Base-by-base conservation (phyloP, 768 basidiomycete genomes). In the Lactarius sanguifluus region DNA sequence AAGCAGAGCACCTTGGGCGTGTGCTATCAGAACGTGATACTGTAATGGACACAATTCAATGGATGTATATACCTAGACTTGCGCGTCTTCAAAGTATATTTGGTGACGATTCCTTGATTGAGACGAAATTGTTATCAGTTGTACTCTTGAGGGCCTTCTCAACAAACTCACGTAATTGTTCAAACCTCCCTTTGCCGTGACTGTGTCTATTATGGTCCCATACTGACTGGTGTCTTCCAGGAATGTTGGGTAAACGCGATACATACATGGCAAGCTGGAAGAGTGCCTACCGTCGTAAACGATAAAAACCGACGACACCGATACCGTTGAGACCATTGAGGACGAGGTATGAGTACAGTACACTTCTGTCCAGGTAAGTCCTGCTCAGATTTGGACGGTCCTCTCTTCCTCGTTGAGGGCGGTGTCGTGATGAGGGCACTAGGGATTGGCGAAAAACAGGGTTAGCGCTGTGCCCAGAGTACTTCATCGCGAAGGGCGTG, bases 401-500 rank as follows among this genome's bases (percentile, higher is more conserved):
- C 45, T 9, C 18, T n/a, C 60, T 20, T 18, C 15, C 25, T 28
- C 57, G 45, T 65, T 13, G n/a, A 66, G 59, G 18, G 38, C 52
- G 40, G 61, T 62, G 2, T 54, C 54, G 69, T 38, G 34, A 72
- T 72, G 20, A 66, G 70, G 23, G 72, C 64, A 28, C 71, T 71
- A 3, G 69, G 38, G 6, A 71, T 72, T 10, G 71, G 72, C 47
- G 68, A 70, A 66, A 72, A 69, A 12, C 71, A 5, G n/a, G 60
- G 54, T 69, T 70, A 4, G 57, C 25, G 7, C 58, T 25, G 55
- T 71, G 65, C 3, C 71, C 71, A 28, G 68, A 71, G 13, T 65
- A 62, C 60, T 72, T 72, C 58, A 71, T 61, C 62, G 57, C 57
- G n/a, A 58, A 58, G 20, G n/a, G 36, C 15, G 23, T 40, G n/a